phyloP scores from a whole-genome alignment of 2,329 filamentous ascomycete species.

The Claviceps sp. region DNA sequence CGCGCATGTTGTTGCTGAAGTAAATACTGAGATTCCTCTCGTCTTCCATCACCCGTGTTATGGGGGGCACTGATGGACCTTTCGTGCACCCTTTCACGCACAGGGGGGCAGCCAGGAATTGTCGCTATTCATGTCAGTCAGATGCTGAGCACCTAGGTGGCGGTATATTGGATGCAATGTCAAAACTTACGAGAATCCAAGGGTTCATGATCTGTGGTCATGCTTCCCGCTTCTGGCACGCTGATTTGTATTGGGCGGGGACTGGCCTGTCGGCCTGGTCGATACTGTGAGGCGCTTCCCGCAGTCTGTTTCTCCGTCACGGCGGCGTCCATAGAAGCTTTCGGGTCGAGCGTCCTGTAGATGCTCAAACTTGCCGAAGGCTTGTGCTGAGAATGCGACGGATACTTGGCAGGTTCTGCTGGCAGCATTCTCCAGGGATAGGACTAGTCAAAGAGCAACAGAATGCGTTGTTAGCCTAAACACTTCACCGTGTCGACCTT shows the following conservation, averaged over 20 bases:
- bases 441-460: conserved; percentile 27
- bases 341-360: conserved; percentile 34
- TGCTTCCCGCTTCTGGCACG: conserved; percentile 50
- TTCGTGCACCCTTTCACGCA: conserved; percentile 53
- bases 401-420: conserved; percentile 42
- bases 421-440: conserved; percentile 47
- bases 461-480: too few relatives aligned
- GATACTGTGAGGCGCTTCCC: conserved; percentile 12
- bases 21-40: conserved; percentile 12
- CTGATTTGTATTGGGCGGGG: conserved; percentile 48
- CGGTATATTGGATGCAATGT: not conserved
- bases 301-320: conserved; percentile 27
- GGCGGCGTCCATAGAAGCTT: conserved; percentile 32
- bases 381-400: conserved; percentile 44
- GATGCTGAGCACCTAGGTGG: not conserved
- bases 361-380: conserved; percentile 26
- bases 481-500: too few relatives aligned
- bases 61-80: conserved; percentile 47
- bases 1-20: conserved; percentile 11
- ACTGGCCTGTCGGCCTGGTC: conserved; percentile 28
- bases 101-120: conserved; percentile 49
- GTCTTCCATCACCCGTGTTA: conserved; percentile 2
- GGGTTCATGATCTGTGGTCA: conserved; percentile 55
- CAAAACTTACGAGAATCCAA: conserved; percentile 56
- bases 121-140: conserved; percentile 35